Evolutionary conservation across 768 basidiomycete genomes (phyloP).

Genomic region (Lentinula sp.): DNA sequence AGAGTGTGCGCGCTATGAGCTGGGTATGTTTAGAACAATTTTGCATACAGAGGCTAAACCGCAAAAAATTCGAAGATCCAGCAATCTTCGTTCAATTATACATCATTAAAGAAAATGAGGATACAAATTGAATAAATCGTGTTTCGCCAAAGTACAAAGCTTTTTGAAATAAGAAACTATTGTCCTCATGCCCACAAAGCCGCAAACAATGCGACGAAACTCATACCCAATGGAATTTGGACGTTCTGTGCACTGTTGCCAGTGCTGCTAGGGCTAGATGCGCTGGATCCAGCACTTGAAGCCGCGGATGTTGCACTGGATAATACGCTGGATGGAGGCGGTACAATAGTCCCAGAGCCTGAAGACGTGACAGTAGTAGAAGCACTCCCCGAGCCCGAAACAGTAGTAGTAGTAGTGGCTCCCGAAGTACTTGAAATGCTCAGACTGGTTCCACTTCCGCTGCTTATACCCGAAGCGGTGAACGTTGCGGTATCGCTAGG

Average conservation of each 20-base stretch:
- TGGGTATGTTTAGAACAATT: no score
- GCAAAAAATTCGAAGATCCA: no score
- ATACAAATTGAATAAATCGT: no score
- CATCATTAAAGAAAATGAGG: no score
- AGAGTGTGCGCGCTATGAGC: no score
- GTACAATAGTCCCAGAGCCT: neutral
- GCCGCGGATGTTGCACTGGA: slow-evolving; percentile 5
- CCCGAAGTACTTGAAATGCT: neutral
- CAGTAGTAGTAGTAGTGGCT: neutral
- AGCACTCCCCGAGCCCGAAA: neutral
- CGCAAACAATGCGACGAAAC: neutral
- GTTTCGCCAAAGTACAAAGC: no score
- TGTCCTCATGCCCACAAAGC: neutral
- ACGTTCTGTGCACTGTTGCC: slow-evolving; percentile 7
- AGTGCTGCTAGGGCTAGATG: slow-evolving; percentile 6
- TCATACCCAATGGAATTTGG: neutral
- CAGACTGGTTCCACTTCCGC: neutral
- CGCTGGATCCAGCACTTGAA: neutral
- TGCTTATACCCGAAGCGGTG: neutral
- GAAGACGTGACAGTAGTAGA: neutral
- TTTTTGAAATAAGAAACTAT: no score
- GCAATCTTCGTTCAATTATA: no score
- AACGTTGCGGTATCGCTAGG: neutral
- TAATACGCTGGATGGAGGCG: slow-evolving; percentile 11
- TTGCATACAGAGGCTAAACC: no score